Evolutionary conservation across 2,329 filamentous ascomycete genomes (phyloP), one percentile per base, ranked within the genome.

Genomic region (Colletotrichum eremochloae): DNA sequence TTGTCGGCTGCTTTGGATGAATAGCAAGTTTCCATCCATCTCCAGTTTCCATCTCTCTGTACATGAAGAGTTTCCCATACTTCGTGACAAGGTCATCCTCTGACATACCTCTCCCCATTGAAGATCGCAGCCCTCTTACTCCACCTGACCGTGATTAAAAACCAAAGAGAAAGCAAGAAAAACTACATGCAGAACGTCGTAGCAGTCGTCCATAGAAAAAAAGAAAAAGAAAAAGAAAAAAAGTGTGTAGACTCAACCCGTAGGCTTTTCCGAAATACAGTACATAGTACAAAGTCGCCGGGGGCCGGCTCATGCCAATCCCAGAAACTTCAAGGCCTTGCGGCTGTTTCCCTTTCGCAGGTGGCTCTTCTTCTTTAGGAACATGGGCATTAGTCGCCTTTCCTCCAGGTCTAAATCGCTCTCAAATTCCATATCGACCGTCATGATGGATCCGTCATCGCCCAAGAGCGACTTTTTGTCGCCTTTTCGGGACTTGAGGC

Each of bases 261-360:
- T 31, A 11, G 15, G 65, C 44, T 38, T 29, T 31, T 50, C 9
- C n/a, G 33, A 42, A 31, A 40, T 24, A 42, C 18, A 24, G 20
- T 15, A n/a, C n/a, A 62, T 38, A 40, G 29, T 46, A 62, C 56
- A 42, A n/a, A 57, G 33, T 40, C 9, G 2, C 24, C 14, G 24
- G 14, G 15, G 20, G 11, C 38, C 18, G 24, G 46, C 38, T 76
- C 75, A 86, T 14, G 83, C 83, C 56, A 88, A 78, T 0, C 87
- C 87, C 1, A 89, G 80, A 76, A 87, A 88, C 77, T 87, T 88
- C 64, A 88, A 81, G 8, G 87, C 87, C 77, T 89, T 89, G 9
- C 83, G 82, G 62, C 82, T 86, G 68, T 84, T 85, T 2, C 81
- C 82, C 77, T 83, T 84, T 20, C 78, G 80, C 38, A 77, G 74